Base-by-base conservation (phyloP, 305 asterid genomes). In the Solanum hybrid region DNA sequence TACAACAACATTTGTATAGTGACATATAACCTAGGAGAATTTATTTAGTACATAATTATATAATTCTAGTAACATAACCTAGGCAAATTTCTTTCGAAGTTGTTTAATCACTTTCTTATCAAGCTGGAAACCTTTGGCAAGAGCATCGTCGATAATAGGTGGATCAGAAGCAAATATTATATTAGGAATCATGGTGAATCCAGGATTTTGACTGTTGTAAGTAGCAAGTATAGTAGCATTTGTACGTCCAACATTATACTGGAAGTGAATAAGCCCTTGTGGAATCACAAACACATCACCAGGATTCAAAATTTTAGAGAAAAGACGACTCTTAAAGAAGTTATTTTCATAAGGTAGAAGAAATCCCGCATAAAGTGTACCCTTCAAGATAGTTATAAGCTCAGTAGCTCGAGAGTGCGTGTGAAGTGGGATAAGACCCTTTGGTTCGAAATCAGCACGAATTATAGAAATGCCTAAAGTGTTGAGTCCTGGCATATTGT, bases 201-300 rank as follows among this genome's bases (percentile, higher is more conserved):
- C 91, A 10, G 84, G 38, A 64, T 86, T 86, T 78, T 89, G 89
- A 64, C 87, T 36, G 24, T 79, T 79, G 36, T 60, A 79, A 37
- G 77, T 29, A 79, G 90, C 73, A 0, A 88, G 24, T 14, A 56
- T 12, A 3, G 56, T 36, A 10, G 87, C 90, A 12, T 78, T 78
- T 60, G 32, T 31, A 0, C 5, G 35, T 34, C 87, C 87, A 32
- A 88, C 79, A 19, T 79, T 88, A 29, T 35, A 24, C 19, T 15
- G 86, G 1, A 73, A 89, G 29, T 89, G 91, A n/a, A 89, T 29
- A 76, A 89, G 87, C 0, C 91, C 91, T 0, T 9, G 69, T 6
- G 91, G 91, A 22, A 89, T 15, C 79, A 86, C 89, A 77, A 89
- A 86, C 1, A 27, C 89, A 78, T 89, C 75, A 6, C 91, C 82